Evolutionary conservation across 441 rosid species (phyloP).

Genomic region (Jatropha multifida): DNA sequence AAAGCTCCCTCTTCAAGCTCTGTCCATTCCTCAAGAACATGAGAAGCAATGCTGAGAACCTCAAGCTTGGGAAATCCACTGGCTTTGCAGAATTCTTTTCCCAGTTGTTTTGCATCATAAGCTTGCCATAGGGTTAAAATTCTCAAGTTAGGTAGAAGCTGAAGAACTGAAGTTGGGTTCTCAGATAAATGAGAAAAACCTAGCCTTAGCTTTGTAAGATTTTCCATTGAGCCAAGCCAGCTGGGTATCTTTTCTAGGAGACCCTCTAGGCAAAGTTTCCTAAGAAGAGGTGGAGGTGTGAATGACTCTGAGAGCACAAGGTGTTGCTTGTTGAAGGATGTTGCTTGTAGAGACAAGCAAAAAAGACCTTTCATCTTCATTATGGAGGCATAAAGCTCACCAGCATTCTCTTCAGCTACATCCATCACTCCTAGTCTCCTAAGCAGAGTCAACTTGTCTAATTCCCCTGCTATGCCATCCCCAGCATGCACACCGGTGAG

Average conservation of each 20-base stretch:
- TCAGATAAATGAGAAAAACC: constrained; percentile 37
- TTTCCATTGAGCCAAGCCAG: constrained; percentile 40
- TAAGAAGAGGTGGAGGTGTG: constrained; percentile 36
- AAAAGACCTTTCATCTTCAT: constrained; percentile 35
- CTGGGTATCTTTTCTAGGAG: constrained; percentile 25
- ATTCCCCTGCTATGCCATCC: constrained; percentile 27
- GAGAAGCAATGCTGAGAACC: constrained; percentile 38
- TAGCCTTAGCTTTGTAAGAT: constrained; percentile 32
- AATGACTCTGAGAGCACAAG: constrained; percentile 33
- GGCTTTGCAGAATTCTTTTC: constrained; percentile 41
- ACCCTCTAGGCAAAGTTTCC: constrained; percentile 38
- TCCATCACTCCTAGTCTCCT: constrained; percentile 38
- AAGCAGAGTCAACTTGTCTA: constrained; percentile 32
- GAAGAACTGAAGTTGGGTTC: constrained; percentile 39
- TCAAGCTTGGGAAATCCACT: constrained; percentile 45
- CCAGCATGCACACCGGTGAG: constrained; percentile 36
- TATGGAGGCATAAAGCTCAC: constrained; percentile 31
- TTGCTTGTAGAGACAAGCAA: constrained; percentile 36
- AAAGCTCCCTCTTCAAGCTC: constrained; percentile 48
- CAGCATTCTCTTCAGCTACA: constrained; percentile 28
- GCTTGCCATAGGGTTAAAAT: constrained; percentile 36
- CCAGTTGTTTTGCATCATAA: constrained; percentile 34
- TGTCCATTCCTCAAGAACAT: constrained; percentile 38
- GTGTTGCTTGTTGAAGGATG: background rate
- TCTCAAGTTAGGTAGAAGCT: constrained; percentile 37